Percentiles rank a stretch among this genome's conserved stretches.
These are phyloP conservation scores for Arthrobotrys conoides DNA, from an alignment of 2,329 filamentous ascomycete species.

Conservation along the genomic window DNA sequence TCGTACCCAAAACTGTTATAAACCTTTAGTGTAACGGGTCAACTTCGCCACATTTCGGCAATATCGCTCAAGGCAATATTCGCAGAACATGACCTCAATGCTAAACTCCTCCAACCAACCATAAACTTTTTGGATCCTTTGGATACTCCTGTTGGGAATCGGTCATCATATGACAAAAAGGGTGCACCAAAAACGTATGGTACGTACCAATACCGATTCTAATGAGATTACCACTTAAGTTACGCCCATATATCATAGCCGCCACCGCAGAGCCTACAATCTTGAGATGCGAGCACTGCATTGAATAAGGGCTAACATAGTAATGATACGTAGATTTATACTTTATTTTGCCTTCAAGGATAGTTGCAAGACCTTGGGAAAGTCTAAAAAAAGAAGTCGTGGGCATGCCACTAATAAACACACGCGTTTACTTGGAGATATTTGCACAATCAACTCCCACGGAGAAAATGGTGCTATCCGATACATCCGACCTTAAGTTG, in stretches of 20 bases:
- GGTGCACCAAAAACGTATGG: not conserved
- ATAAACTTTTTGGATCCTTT: not conserved
- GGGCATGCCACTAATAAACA: not conserved
- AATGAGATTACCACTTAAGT: no score
- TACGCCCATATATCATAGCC: no score
- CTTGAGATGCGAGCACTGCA: no score
- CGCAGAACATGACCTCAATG: not conserved
- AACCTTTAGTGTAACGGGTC: not conserved
- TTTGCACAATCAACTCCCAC: not conserved
- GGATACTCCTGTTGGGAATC: not conserved
- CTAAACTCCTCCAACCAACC: not conserved
- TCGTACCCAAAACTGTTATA: not conserved
- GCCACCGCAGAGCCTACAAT: no score
- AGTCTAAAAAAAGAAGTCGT: not conserved
- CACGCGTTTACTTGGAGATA: not conserved
- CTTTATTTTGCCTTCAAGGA: not conserved
- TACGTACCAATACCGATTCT: not conserved
- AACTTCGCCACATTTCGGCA: not conserved
- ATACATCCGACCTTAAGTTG: no score
- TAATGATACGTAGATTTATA: not conserved
- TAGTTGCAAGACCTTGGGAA: not conserved
- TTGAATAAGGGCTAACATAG: no score
- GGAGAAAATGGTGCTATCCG: not conserved
- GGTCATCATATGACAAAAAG: not conserved
- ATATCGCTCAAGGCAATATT: not conserved